A percentile compares a stretch with the other conserved stretches of the same genome.
phyloP scores from a whole-genome alignment of 2,329 filamentous ascomycete genomes.

The Gaeumannomyces tritici region DNA sequence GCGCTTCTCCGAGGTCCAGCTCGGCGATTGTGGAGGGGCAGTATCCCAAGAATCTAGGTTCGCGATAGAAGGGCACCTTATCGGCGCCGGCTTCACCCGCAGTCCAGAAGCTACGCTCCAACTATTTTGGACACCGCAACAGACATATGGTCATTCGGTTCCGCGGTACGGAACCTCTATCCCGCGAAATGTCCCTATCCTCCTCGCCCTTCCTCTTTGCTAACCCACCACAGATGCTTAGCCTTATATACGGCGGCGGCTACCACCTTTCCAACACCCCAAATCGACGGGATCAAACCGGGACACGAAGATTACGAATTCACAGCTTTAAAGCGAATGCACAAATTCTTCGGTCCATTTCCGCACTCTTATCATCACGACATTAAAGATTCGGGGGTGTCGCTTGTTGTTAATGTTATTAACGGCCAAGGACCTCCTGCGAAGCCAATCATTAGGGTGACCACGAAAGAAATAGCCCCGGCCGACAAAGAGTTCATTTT shows the following conservation, averaged over 20 bases:
- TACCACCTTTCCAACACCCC: slow-evolving; percentile 16
- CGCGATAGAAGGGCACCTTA: slow-evolving; percentile 13
- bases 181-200: no score
- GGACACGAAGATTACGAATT: slow-evolving; percentile 12
- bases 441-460: slow-evolving; percentile 12
- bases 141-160: slow-evolving; percentile 18
- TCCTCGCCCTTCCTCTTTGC: not conserved
- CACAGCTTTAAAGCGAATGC: slow-evolving; percentile 14
- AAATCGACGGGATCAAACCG: not conserved
- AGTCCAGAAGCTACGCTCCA: slow-evolving; percentile 16
- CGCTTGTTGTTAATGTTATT: slow-evolving; percentile 10
- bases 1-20: slow-evolving; percentile 16
- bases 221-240: slow-evolving; percentile 9
- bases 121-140: slow-evolving; percentile 14
- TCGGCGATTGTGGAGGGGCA: slow-evolving; percentile 15
- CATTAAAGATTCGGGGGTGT: slow-evolving; percentile 9
- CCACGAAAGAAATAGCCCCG: slow-evolving; percentile 11
- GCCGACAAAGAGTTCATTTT: no score
- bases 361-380: slow-evolving; percentile 10
- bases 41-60: slow-evolving; percentile 13
- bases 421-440: slow-evolving; percentile 10
- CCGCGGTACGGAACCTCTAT: slow-evolving; percentile 8
- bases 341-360: slow-evolving; percentile 15
- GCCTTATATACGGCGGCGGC: slow-evolving; percentile 14
- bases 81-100: slow-evolving; percentile 13